Evolutionary conservation across 805 yeast genomes (phyloP), one percentile per base, ranked within the genome.

Genomic region (Ogataea paradorogensis): DNA sequence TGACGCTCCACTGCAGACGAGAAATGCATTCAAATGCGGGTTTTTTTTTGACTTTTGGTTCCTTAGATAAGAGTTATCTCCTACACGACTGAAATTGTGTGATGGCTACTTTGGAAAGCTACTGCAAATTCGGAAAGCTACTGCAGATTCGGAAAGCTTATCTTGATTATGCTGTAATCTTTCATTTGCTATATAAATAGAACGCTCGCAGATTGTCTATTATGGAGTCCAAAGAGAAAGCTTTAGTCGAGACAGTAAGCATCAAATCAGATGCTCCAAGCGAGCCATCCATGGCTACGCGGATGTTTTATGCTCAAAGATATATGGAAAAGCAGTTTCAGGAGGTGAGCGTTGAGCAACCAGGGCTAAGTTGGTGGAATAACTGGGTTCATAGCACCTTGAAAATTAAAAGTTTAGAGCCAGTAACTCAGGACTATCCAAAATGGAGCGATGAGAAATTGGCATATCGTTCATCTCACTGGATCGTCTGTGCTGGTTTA

Each of bases 221-320:
- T 4, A 26, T 26, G 28, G 13, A 10, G 13, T 13, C 14, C 10
- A 21, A 30, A 9, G 33, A 30, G 25, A 30, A 30, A 13, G 36
- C 27, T 15, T 27, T 21, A 9, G 15, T 38, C 16, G 36, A 38
- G 8, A 21, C 18, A 21, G 15, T 9, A 15, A 38, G 33, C 15
- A 16, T 32, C n/a, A 16, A 22, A 11, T 27, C 33, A 8, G 33
- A 30, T 3, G 29, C 15, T n/a, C 29, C 36, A 7, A 26, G n/a
- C 5, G 30, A 28, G 27, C 42, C 38, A 13, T 38, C 42, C 41
- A 5, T 34, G 26, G 38, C 31, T 18, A 48, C 54, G 4, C 38
- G 56, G 14, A 22, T 51, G 35, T 52, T 51, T 16, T 52, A 52
- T 45, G 57, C 57, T 24, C 57, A 52, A 24, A 38, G 52, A 29